These are phyloP conservation scores for Aspergillus versicolor DNA, from an alignment of 2,329 filamentous ascomycete species.

Conservation along the genomic window DNA sequence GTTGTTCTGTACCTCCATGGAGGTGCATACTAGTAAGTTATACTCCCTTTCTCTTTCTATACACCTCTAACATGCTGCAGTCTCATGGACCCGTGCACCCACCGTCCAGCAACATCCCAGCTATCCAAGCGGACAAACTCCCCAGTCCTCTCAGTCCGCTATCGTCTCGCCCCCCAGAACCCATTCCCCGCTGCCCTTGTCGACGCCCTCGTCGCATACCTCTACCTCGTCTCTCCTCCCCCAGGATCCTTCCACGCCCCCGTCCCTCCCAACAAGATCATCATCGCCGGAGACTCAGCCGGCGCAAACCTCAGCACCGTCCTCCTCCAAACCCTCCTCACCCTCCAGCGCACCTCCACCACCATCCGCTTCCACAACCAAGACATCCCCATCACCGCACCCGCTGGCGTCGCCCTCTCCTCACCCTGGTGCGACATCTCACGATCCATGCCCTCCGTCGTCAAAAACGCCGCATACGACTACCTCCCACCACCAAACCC, in stretches of 20 bases:
- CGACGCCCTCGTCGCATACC: slow-evolving; percentile 48
- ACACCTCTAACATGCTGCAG: slow-evolving; percentile 19
- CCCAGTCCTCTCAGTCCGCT: slow-evolving; percentile 45
- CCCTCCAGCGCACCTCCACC: slow-evolving; percentile 34
- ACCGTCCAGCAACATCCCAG: slow-evolving; percentile 37
- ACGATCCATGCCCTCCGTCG: slow-evolving; percentile 42
- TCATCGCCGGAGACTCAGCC: slow-evolving; percentile 49
- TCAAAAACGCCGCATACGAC: slow-evolving; percentile 40
- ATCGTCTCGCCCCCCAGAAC: slow-evolving; percentile 48
- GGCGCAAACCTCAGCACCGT: slow-evolving; percentile 45
- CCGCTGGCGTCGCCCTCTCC: slow-evolving; percentile 39
- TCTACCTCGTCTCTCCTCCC: slow-evolving; percentile 47
- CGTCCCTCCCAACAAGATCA: slow-evolving; percentile 44
- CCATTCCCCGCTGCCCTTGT: slow-evolving; percentile 49
- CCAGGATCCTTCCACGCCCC: slow-evolving; percentile 43
- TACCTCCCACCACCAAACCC: slow-evolving; percentile 33
- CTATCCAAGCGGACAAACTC: slow-evolving; percentile 42
- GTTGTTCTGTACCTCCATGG: slow-evolving; percentile 50
- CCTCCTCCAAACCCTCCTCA: slow-evolving; percentile 44
- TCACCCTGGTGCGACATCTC: slow-evolving; percentile 47
- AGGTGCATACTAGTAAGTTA: slow-evolving; percentile 46
- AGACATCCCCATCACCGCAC: slow-evolving; percentile 40
- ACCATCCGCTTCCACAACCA: slow-evolving; percentile 42
- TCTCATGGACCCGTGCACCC: slow-evolving; percentile 46
- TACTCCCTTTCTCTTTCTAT: not conserved